Base-by-base conservation (phyloP, 2,329 filamentous ascomycete species). In the Chrysoporthe puriensis region DNA sequence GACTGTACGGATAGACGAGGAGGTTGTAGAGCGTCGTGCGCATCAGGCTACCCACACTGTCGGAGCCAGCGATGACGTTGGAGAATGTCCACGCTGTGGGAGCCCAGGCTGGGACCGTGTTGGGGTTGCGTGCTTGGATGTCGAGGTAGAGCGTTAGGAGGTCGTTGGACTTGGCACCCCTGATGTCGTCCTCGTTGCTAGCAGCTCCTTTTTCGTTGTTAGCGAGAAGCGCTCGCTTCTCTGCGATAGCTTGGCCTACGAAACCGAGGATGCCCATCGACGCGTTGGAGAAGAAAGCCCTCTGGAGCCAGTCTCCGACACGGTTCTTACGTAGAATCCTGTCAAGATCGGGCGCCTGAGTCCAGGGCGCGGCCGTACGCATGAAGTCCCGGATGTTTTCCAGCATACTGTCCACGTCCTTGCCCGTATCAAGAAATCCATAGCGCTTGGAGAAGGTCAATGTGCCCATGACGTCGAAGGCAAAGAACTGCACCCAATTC, bases 381-480 rank as follows among this genome's bases (percentile, higher is more conserved):
- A 85, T 83, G 70, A 79, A 81, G 56, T 82, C 76, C 73, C 86
- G 83, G 67, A 85, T 85, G 1, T 81, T 83, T 72, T 78, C 80
- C 72, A 87, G 86, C 3, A 82, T 81, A 44, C 76, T 73, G 68
- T 85, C 83, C 44, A 85, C 80, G 70, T 86, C 84, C 56, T 76
- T 71, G 0, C 84, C 84, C 46, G 82, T 78, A 2, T 79, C 80
- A 5, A 86, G 72, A 72, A 86, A 86, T 0, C 84, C 84, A 69
- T 85, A 85, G n/a, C 79, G 80, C 42, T 81, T 79, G 69, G 75
- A 83, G 70, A 85, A 86, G 9, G 80, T 79, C 8, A 86, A 80
- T 73, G 85, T 83, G 18, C 83, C 84, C 2, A 86, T 78, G 64
- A 86, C 81, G 70, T 83, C 81, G 73, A 82, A 82, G 6, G 80